Conservation (phyloP, 805 yeast genomes). For the Candida sithepensis region DNA sequence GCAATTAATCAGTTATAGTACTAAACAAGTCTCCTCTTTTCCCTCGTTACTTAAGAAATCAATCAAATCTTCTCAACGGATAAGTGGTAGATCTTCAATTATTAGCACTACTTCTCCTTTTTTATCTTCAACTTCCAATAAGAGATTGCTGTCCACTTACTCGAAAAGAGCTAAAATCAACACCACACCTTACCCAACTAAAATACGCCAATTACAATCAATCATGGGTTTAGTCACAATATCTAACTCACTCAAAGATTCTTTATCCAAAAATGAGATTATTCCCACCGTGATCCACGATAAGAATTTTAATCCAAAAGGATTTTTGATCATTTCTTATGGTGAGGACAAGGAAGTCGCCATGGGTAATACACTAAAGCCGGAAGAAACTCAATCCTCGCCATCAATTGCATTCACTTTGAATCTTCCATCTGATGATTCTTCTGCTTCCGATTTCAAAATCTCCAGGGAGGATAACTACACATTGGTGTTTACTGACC, state of each 20-base stretch:
- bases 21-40: background rate
- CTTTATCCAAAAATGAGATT: constrained; percentile 45
- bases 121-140: background rate
- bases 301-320: constrained; percentile 37
- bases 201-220: background rate
- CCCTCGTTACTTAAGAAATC: background rate
- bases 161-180: background rate
- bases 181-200: background rate
- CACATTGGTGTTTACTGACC: constrained; percentile 82
- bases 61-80: background rate
- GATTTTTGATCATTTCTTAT: constrained; percentile 62
- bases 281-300: constrained; percentile 51
- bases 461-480: constrained; percentile 49
- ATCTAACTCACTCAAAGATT: constrained; percentile 51
- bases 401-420: constrained; percentile 70
- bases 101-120: background rate
- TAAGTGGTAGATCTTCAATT: background rate
- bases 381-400: constrained; percentile 59
- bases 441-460: constrained; percentile 36
- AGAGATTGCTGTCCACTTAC: background rate
- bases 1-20: constrained; percentile 3
- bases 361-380: constrained; percentile 70
- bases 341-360: constrained; percentile 61
- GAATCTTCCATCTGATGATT: constrained; percentile 29
- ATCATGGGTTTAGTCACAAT: constrained; percentile 42